Evolutionary conservation across 352 stramenopile genomes (phyloP), one percentile per base, ranked within the genome.

Genomic region (Phytophthora uliginosa): DNA sequence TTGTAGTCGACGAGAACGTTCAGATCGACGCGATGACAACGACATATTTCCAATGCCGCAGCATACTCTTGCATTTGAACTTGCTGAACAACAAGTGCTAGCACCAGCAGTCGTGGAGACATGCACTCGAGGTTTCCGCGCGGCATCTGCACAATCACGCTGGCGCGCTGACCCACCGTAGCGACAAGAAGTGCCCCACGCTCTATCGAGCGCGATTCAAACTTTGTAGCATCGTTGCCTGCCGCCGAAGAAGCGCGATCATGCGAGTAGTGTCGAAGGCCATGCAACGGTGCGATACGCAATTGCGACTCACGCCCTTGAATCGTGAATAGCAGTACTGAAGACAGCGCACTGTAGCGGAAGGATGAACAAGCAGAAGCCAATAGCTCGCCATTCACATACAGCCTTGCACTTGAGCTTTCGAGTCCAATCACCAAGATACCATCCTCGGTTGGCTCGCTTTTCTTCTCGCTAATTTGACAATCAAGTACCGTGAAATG

Each of bases 111-210:
- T 6, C 86, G 77, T 9, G 89, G 89, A 28, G 79, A 69, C 7
- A 93, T 81, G 36, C 76, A 88, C 65, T 95, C 89, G 1, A 96
- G 67, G 34, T 96, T 96, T 34, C 89, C 89, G 10, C 89, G 87
- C 18, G 86, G 83, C 76, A 94, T 85, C 68, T 96, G 86, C 36
- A 95, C 70, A 58, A 95, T 73, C 6, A 93, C 86, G 51, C 76
- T 83, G 4, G 87, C 83, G 50, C 78, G 73, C 33, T 89, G 74
- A 26, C 76, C 76, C 6, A 93, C 56, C 4, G 86, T 82, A 7
- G 78, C 86, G 17, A 96, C 81, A 8, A 96, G 72, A 7, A 79
- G 73, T 13, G 89, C 81, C 2, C 89, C 89, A 17, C 83, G 87
- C 33, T 95, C 89, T 36, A 95, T 76, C n/a, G 75, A 66, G 3